Base-by-base conservation (phyloP, 129 eudicot species). In the Solidago caesia region DNA sequence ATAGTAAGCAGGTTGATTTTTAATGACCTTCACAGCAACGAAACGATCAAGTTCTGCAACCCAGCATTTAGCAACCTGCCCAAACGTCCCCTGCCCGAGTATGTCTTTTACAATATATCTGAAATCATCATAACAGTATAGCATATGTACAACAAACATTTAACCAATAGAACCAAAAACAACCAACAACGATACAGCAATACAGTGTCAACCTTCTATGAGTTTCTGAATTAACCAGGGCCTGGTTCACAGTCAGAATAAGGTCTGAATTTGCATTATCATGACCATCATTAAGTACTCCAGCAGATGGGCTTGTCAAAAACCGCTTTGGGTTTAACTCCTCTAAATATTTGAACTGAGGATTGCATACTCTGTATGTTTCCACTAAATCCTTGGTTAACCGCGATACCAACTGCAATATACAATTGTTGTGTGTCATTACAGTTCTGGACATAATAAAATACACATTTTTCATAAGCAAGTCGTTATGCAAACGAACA, bases 61-160 rank as follows among this genome's bases (percentile, higher is more conserved):
- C 99, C 96, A 95, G 72, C 99, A 95, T 83, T 95, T 95, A 16
- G 96, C 97, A 86, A 95, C 99, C 83, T 95, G 99, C 72, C 99
- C 99, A 80, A 95, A 95, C 7, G 99, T 95, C 77, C 99, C 99
- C 73, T 91, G 99, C 77, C 99, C 99, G 76, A 95, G 99, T 59
- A 91, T 88, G 64, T 95, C 99, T 77, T 95, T 95, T 49, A 95
- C 97, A 73, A 91, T 61, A 71, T 95, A 95, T 77, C 99, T 95
- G 89, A 75, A 85, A 68, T 33, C 67, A 69, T 66, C 16, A 59
- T 1, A 75, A 56, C 62, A 66, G 44, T 47, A 63, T 5, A 47
- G 16, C 21, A 61, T 21, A 45, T 33, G 26, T 5, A 59, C 47
- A 6, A 61, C 21, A 43, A 21, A 64, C 3, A 46, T 14, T 43